Evolutionary conservation across 78 protist species (phyloP), one percentile per base, ranked within the genome.

Genomic region (Dictyostelium intermedium): DNA sequence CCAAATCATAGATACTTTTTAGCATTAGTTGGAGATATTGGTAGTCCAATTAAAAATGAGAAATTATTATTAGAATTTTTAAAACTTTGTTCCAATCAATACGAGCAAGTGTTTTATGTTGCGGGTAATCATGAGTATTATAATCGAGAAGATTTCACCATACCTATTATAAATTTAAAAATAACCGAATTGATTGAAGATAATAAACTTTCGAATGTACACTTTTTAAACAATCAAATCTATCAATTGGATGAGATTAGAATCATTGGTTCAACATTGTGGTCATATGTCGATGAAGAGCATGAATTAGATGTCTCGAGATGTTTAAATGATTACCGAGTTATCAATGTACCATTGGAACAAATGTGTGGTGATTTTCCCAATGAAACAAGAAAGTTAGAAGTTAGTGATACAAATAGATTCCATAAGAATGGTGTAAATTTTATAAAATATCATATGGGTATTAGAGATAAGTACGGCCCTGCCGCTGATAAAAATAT

Each of bases 1-100:
- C 76, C 78, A 39, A 66, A 83, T 39, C 41, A 30, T 34, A 43
- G 79, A 20, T 83, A 83, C 45, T 82, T 82, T 53, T 56, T 82
- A 34, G 86, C 86, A 34, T 32, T 82, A 2, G 74, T 60, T 34
- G 86, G 86, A 37, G 86, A 82, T 82, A 82, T 82, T 56, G 86
- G 56, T 32, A 53, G 53, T 76, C 82, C 82, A 3, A 39, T n/a
- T 2, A 41, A 7, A 16, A 2, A 2, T 2, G 60, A 76, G 34
- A 76, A 76, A 4, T 56, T 56, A 56, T 39, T 76, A 76, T 20
- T 34, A n/a, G 56, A 76, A 41, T 76, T 76, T 39, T 76, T 76
- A 37, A 39, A 23, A 23, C 32, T 76, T 18, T 76, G 82, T 23
- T 76, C 82, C 2, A 43, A 7, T 37, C 23, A 34, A 76, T 76